phyloP scores from a whole-genome alignment of 2,329 filamentous ascomycete species.

The Fusarium temperatum region DNA sequence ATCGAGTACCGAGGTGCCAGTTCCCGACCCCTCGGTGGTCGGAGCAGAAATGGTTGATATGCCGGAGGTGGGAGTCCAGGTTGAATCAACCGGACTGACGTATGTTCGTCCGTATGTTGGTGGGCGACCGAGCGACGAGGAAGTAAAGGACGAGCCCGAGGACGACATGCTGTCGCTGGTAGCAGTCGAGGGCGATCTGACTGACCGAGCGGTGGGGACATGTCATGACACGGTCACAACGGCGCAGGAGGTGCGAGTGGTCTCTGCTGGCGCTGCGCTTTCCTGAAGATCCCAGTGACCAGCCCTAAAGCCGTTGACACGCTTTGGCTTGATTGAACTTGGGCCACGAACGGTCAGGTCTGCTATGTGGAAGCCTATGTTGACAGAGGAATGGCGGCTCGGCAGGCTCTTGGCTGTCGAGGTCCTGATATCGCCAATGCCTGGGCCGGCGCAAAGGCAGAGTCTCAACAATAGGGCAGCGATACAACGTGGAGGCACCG shows the following conservation, averaged over 20 bases:
- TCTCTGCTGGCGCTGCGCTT: conserved; percentile 25
- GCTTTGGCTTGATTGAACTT: conserved; percentile 16
- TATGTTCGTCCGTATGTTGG: conserved; percentile 54
- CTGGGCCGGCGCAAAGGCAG: conserved; percentile 23
- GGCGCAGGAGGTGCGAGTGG: conserved; percentile 32
- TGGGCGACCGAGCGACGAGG: conserved; percentile 55
- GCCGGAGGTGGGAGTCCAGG: conserved; percentile 57
- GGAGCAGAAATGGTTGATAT: conserved; percentile 56
- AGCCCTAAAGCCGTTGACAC: conserved; percentile 21
- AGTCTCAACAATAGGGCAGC: conserved; percentile 10
- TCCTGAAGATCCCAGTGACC: conserved; percentile 36
- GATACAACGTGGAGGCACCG: conserved; percentile 31
- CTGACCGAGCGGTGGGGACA: conserved; percentile 44
- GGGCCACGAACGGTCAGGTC: background rate
- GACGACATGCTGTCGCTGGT: conserved; percentile 53
- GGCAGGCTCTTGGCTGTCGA: conserved; percentile 13
- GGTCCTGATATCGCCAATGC: conserved; percentile 18
- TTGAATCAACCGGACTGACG: conserved; percentile 55
- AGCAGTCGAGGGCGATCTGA: conserved; percentile 42
- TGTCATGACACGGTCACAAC: conserved; percentile 44
- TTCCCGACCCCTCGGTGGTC: conserved; percentile 50
- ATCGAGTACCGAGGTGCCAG: conserved; percentile 56
- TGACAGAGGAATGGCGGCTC: conserved; percentile 4
- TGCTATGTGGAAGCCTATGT: conserved; percentile 8
- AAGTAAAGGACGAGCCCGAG: conserved; percentile 59